phyloP scores from a whole-genome alignment of 2,329 filamentous ascomycete species.

The Neospermospora avenae region DNA sequence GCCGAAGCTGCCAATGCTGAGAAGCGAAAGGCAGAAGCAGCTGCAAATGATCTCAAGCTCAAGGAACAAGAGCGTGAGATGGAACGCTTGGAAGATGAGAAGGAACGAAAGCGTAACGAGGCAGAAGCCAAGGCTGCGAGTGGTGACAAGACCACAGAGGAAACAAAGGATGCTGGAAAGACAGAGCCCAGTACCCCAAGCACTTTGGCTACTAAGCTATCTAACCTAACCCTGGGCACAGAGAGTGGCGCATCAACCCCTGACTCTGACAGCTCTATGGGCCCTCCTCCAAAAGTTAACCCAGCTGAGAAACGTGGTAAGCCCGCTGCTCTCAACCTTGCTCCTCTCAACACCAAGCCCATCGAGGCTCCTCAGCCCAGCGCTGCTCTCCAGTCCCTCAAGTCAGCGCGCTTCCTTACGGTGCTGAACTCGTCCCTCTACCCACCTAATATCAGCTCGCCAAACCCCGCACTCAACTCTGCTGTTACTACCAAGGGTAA shows the following conservation, averaged over 20 bases:
- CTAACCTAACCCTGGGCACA: slow-evolving; percentile 46
- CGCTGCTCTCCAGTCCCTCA: slow-evolving; percentile 87
- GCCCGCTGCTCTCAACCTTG: slow-evolving; percentile 83
- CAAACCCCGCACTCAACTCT: slow-evolving; percentile 85
- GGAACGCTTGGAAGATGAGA: slow-evolving; percentile 70
- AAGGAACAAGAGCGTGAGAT: slow-evolving; percentile 70
- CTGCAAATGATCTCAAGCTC: slow-evolving; percentile 62
- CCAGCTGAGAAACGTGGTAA: slow-evolving; percentile 66
- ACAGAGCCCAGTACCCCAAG: slow-evolving; percentile 30
- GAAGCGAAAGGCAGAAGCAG: slow-evolving; percentile 46
- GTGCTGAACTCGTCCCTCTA: slow-evolving; percentile 78
- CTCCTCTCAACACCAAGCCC: slow-evolving; percentile 74
- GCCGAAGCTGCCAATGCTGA: slow-evolving; percentile 43
- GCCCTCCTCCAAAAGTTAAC: slow-evolving; percentile 49
- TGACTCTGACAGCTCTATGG: slow-evolving; percentile 44
- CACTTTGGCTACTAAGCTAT: slow-evolving; percentile 44
- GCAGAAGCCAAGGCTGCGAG: slow-evolving; percentile 38
- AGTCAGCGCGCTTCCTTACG: slow-evolving; percentile 83
- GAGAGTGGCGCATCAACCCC: slow-evolving; percentile 42
- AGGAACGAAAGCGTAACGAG: slow-evolving; percentile 55
- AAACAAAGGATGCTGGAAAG: slow-evolving; percentile 32
- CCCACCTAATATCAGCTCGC: slow-evolving; percentile 78
- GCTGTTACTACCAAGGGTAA: slow-evolving; percentile 75
- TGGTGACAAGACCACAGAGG: slow-evolving; percentile 19
- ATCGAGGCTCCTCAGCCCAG: slow-evolving; percentile 91